Evolutionary conservation across 2,329 filamentous ascomycete species (phyloP).

Genomic region (Diaporthe sp.): DNA sequence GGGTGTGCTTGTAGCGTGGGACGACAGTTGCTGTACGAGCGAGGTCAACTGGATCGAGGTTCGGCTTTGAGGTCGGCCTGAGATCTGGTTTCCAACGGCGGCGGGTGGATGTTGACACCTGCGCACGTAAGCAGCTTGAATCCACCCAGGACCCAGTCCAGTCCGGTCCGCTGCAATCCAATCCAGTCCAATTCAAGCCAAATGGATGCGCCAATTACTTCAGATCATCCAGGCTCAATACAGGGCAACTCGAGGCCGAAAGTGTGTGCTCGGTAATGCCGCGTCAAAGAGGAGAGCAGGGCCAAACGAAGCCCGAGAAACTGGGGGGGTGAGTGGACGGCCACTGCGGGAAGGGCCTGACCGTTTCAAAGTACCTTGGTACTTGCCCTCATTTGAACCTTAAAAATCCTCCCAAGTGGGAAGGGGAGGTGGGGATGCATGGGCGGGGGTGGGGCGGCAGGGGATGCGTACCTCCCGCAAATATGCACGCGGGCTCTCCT

Average conservation of each 20-base stretch:
- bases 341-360: constrained; percentile 4
- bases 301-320: constrained; percentile 12
- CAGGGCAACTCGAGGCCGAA: neutral
- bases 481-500: neutral
- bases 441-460: constrained; percentile 22
- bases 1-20: neutral
- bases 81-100: constrained; percentile 30
- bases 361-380: constrained; percentile 30
- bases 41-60: constrained; percentile 4
- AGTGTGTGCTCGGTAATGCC: neutral
- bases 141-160: neutral
- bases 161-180: neutral
- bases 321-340: neutral
- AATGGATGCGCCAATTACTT: neutral
- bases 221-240: neutral
- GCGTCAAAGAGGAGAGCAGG: neutral
- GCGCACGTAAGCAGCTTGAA: constrained; percentile 22
- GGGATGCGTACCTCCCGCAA: neutral
- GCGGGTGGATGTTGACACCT: constrained; percentile 9
- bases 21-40: neutral
- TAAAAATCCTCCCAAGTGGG: constrained; percentile 6
- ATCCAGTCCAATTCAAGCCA: neutral
- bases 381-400: neutral
- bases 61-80: constrained; percentile 21
- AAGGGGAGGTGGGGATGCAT: neutral